Evolutionary conservation across 495 filamentous ascomycete genomes (phyloP), one percentile per base, ranked within the genome.

Genomic region (Talaromyces ruber): DNA sequence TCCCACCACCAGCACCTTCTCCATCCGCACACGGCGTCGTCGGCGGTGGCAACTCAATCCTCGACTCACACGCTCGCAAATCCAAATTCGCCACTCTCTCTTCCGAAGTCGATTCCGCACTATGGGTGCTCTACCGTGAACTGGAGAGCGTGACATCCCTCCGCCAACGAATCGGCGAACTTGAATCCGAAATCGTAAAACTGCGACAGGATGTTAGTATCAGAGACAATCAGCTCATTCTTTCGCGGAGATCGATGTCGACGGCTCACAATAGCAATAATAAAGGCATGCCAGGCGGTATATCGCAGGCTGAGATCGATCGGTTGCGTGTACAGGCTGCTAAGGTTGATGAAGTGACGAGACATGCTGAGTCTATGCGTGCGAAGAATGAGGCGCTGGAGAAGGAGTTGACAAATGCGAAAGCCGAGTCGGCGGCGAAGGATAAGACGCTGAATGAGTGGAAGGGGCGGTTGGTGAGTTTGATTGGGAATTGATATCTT

Each of bases 61-160:
- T 53, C 9, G 56, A 58, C 25, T 64, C 62, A 1, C 54, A 58
- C 18, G 32, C 62, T 18, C 62, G 62, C 37, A 65, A 60, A 30
- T 65, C 64, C 28, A 62, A 59, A 21, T 68, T 65, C 32, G 39
- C 58, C 1, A 68, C 66, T n/a, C 59, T 68, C n/a, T 59, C 66
- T 0, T 47, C 45, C 9, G 64, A 68, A 47, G 64, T 68, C 28
- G 66, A 68, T 6, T 58, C 58, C 8, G 59, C 66, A 14, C 56
- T 68, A 3, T 64, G 61, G 51, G 66, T 68, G 0, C 26, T 68
- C 16, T 65, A 64, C 26, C 61, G 66, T 18, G 66, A 68, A 55
- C 47, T 68, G 2, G 66, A 68, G 39, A 55, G 61, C 21, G 64
- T 59, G 24, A 55, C 59, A 28, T 62, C 59, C 0, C 64, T 65